Conservation (phyloP, 2,329 filamentous ascomycete species). For the Fusarium domesticum region DNA sequence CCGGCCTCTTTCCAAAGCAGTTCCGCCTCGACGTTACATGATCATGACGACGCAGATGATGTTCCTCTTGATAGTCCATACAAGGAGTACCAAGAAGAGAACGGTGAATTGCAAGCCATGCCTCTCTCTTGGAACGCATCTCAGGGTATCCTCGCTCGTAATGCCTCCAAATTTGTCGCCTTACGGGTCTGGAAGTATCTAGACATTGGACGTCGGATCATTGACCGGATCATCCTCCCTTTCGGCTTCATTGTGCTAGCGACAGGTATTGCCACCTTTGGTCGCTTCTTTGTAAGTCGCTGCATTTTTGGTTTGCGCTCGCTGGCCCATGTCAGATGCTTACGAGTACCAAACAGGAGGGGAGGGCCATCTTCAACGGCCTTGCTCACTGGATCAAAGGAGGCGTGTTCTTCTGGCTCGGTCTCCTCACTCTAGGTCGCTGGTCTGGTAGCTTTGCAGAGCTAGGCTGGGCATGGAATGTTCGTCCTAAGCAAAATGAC, state of each 20-base stretch:
- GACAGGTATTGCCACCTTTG: constrained; percentile 73
- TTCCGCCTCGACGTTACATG: constrained; percentile 53
- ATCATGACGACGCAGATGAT: constrained; percentile 40
- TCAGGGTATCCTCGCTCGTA: constrained; percentile 50
- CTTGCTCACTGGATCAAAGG: constrained; percentile 94
- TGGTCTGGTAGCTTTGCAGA: constrained; percentile 90
- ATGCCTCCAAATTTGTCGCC: constrained; percentile 55
- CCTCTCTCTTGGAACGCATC: constrained; percentile 34
- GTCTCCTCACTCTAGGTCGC: constrained; percentile 78
- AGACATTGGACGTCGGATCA: constrained; percentile 58
- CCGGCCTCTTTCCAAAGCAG: constrained; percentile 65
- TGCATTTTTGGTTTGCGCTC: not conserved
- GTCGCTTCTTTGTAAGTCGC: constrained; percentile 74
- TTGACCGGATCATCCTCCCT: constrained; percentile 75
- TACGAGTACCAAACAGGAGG: constrained; percentile 50
- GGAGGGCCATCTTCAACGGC: constrained; percentile 70
- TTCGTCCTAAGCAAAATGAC: constrained; percentile 59
- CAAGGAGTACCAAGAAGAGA: constrained; percentile 51
- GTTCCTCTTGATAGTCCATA: constrained; percentile 36
- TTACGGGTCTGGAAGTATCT: constrained; percentile 56
- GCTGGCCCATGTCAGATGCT: constrained; percentile 1
- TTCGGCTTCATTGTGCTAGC: constrained; percentile 72
- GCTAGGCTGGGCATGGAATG: constrained; percentile 93
- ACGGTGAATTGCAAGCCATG: constrained; percentile 38
- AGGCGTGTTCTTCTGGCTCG: constrained; percentile 92